Evolutionary conservation across 345 rosid genomes (phyloP).

Genomic region (Capsella bursapastoris): DNA sequence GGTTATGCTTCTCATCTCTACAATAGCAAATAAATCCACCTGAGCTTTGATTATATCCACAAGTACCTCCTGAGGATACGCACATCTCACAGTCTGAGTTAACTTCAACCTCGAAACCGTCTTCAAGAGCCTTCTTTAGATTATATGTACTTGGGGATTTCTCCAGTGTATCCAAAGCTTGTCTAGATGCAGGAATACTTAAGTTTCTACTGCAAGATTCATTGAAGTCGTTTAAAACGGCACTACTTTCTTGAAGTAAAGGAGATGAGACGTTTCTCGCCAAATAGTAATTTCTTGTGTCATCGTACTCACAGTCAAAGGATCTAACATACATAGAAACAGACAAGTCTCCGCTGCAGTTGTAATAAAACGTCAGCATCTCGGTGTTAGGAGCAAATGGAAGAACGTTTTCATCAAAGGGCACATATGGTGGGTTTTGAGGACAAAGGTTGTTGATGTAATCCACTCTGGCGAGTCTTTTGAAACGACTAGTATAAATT

Average conservation of each 20-base stretch:
- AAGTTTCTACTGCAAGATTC: no score
- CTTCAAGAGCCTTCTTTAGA: no score
- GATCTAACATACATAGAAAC: background rate
- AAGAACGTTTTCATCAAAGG: slow-evolving; percentile 2
- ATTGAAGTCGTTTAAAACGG: background rate
- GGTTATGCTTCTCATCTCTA: no score
- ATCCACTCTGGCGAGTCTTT: slow-evolving; percentile 43
- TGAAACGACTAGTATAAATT: background rate
- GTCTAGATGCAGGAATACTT: no score
- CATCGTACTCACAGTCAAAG: background rate
- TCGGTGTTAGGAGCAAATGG: background rate
- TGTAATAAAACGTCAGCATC: slow-evolving; percentile 44
- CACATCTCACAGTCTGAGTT: no score
- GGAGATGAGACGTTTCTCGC: background rate
- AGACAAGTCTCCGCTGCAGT: background rate
- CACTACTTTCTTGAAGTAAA: rapidly evolving
- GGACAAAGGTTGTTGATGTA: slow-evolving; percentile 41
- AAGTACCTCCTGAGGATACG: no score
- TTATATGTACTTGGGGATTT: no score
- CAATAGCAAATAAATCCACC: no score
- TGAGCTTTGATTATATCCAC: no score
- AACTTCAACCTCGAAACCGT: no score
- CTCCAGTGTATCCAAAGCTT: no score
- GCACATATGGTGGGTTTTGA: background rate
- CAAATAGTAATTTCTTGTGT: background rate